Base-by-base conservation (phyloP, 1,284 basidiomycete species). In the Puccinia polysora region DNA sequence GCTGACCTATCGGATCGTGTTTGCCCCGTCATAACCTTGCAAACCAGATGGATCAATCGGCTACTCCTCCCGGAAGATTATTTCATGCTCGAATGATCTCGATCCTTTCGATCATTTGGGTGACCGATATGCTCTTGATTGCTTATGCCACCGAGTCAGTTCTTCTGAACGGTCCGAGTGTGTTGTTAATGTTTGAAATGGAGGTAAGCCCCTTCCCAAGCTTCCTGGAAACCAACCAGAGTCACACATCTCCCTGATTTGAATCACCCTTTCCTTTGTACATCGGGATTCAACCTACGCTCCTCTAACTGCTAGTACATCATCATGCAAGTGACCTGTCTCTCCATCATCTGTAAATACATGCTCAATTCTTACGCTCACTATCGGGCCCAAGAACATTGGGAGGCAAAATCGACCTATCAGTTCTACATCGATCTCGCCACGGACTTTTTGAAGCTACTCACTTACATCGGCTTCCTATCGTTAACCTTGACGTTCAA, bases 351-450 rank as follows among this genome's bases (percentile, higher is more conserved):
- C 67, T 84, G 87, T 65, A 91, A 94, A 79, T 98, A 98, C 79
- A 76, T 85, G n/a, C 85, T 97, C 73, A 91, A 89, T 69, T 81
- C 89, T 25, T 84, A 89, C 75, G 96, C 97, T 78, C 82, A 91
- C 49, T 84, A 89, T 30, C 84, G 90, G 47, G 90, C 91, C 2
- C 84, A 73, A 38, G 64, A 67, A 23, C 73, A 88, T 58, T 98
- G 95, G 96, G 94, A 98, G 80, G 88, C 90, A 78, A 98, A 98
- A 84, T 94, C 90, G 82, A 95, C 97, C 87, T 95, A 88, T 83
- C 83, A 91, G 15, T 96, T 97, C 82, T 97, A 96, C 78, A 87
- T 97, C 75, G 95, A 97, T 77, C 82, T 97, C 52, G 83, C 84
- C n/a, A 94, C 92, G 60, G 95, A 97, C 80, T 93, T 96, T 81